Base-by-base conservation (phyloP, 2,329 filamentous ascomycete species). In the Colletotrichum higginsianum region DNA sequence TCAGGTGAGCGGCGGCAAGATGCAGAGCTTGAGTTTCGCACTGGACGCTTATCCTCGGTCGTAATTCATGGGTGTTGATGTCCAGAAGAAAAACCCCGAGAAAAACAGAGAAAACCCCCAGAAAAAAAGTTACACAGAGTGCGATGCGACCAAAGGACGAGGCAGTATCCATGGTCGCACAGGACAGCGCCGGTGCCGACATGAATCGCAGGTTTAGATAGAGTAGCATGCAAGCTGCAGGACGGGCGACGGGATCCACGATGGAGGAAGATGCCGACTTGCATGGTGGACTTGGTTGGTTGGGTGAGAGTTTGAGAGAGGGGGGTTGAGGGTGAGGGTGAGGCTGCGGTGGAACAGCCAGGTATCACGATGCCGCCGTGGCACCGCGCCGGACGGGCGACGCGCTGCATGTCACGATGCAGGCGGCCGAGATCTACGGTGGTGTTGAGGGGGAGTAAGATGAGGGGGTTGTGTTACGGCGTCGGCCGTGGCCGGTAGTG, bases 331-430 rank as follows among this genome's bases (percentile, higher is more conserved):
- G 64, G 12, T 11, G 18, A 26, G 62, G n/a, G n/a, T 6, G 50
- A 30, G 26, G n/a, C n/a, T 40, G 57, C 13, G 30, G 15, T 35
- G 4, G n/a, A 57, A 21, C 40, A 8, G 42, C 38, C 56, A 61
- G 44, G 46, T 56, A 58, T 67, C 49, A 67, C 62, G 50, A 67
- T 61, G 56, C 56, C 63, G 63, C 15, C 26, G 63, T 61, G 35
- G 49, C 49, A 61, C 63, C 13, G 63, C 63, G 11, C 52, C 58
- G 66, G 35, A 49, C 38, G 47, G 52, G 40, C 13, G 30, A 12
- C 35, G 52, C 46, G 26, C 35, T 49, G 52, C 42, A 44, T 21
- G n/a, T 35, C 38, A 47, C 38, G 35, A 63, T 62, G 68, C 57
- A 44, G 64, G 40, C 58, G 18, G n/a, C 67, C 67, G 67, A 56